Base-by-base conservation (phyloP, 1,284 basidiomycete genomes). In the Phenoliferia sp. region DNA sequence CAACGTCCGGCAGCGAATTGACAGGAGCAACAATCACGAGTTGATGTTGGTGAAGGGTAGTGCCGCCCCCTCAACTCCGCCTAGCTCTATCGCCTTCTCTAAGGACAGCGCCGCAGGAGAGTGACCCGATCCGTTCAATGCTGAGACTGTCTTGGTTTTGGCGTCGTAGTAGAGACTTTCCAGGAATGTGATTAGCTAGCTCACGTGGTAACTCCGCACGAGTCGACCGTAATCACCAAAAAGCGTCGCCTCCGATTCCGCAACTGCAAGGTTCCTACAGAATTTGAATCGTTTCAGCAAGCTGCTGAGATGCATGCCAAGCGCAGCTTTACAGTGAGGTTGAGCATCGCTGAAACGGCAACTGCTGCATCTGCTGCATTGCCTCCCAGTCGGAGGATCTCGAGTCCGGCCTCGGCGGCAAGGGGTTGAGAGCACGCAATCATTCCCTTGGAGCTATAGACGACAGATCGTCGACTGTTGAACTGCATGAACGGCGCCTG, bases 341-440 rank as follows among this genome's bases (percentile, higher is more conserved):
- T 71, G 52, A 73, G 66, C 15, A 63, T 64, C 0, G 72, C 72
- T 5, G 72, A 70, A 19, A 73, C 66, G 15, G 59, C 59, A 19
- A 60, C 31, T 68, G 78, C 71, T 2, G 72, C 72, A 54, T 73
- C 77, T 7, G 74, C 92, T 69, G 94, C 94, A 80, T 97, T 97
- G 50, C 94, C 94, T 19, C 94, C 94, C 77, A 88, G 88, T 65
- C 88, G 84, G 44, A 97, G 81, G 67, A 97, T 89, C 79, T 94
- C 91, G 52, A 97, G 80, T 0, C 94, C 94, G 10, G 90, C 92
- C 76, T 90, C 88, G 12, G 88, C 86, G 1, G 94, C 94, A 29
- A 96, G 82, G 48, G 94, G 92, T 77, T 97, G 93, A 26, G 90
- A 90, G n/a, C 88, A 89, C 7, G 92, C 85, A 2, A 96, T 90